Conservation (phyloP, 2,329 filamentous ascomycete species). For the Coleophoma eucalyptorum region DNA sequence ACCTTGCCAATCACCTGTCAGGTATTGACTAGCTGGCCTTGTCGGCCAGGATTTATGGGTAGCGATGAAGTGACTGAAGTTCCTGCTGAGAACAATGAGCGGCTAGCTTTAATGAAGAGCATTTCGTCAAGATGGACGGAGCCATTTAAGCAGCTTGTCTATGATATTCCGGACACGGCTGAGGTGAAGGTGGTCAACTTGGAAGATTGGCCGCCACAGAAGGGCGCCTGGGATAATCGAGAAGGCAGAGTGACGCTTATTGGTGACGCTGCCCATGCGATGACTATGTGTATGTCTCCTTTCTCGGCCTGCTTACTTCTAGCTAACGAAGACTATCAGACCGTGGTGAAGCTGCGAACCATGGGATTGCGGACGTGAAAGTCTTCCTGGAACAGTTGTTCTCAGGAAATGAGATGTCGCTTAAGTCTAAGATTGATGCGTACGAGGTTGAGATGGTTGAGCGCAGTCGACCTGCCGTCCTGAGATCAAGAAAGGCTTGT, state of each 20-base stretch:
- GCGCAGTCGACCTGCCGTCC: conserved; percentile 39
- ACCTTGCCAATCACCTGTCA: conserved; percentile 28
- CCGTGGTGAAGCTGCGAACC: conserved; percentile 40
- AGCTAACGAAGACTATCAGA: background rate
- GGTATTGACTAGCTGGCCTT: conserved; percentile 37
- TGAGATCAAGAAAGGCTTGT: conserved; percentile 46
- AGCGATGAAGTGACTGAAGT: conserved; percentile 24
- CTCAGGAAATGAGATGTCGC: conserved; percentile 36
- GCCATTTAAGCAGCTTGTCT: conserved; percentile 28
- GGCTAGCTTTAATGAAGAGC: conserved; percentile 28
- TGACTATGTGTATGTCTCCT: conserved; percentile 43
- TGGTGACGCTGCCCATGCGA: conserved; percentile 42
- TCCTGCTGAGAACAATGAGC: conserved; percentile 25
- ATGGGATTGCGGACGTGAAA: conserved; percentile 37
- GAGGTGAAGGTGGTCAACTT: conserved; percentile 29
- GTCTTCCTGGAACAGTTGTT: conserved; percentile 33
- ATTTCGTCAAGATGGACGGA: conserved; percentile 30
- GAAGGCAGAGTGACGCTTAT: conserved; percentile 33
- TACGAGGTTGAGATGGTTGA: conserved; percentile 41
- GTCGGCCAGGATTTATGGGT: conserved; percentile 30
- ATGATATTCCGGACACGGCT: conserved; percentile 27
- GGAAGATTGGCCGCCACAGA: conserved; percentile 31
- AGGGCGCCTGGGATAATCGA: conserved; percentile 18
- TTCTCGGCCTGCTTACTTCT: conserved; percentile 21
- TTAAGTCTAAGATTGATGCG: conserved; percentile 35